A percentile compares a stretch with the other conserved stretches of the same genome.
Conservation (phyloP, 1,284 basidiomycete genomes). For the Ceratobasidium sp. region DNA sequence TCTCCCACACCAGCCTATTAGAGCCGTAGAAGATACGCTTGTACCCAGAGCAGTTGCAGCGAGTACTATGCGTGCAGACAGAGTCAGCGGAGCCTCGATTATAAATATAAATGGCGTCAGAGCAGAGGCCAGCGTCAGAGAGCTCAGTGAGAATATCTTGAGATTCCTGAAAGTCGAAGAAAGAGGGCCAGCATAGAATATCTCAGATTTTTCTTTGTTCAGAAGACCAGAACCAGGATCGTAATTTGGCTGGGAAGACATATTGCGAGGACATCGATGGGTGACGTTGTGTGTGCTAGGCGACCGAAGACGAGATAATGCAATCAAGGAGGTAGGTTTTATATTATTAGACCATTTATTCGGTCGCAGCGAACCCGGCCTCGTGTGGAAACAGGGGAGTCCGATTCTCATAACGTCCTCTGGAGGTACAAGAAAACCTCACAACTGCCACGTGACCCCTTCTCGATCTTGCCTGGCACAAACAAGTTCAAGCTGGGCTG, state of each 20-base stretch:
- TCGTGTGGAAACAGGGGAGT: background rate
- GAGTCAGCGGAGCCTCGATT: slow-evolving; percentile 78
- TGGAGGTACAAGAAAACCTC: background rate
- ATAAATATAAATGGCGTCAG: slow-evolving; percentile 84
- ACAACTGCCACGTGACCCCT: background rate
- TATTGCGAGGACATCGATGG: background rate
- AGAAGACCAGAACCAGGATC: background rate
- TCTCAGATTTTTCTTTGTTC: background rate
- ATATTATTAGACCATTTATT: background rate
- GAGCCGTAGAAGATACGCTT: slow-evolving; percentile 73
- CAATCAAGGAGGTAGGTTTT: background rate
- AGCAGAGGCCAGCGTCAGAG: slow-evolving; percentile 74
- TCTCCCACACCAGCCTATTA: slow-evolving; percentile 76
- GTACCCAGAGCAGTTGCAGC: slow-evolving; percentile 76
- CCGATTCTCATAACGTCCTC: background rate
- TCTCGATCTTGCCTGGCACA: no score
- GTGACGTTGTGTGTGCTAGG: no score
- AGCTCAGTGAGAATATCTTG: slow-evolving; percentile 85
- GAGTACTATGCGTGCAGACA: slow-evolving; percentile 74
- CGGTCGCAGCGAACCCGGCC: background rate
- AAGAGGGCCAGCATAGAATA: slow-evolving; percentile 68
- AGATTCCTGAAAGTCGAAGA: slow-evolving; percentile 75
- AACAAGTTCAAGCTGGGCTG: no score
- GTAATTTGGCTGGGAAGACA: background rate
- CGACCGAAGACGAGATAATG: background rate